Base-by-base conservation (phyloP, 2,329 filamentous ascomycete genomes). In the Colletotrichum sansevieriae region DNA sequence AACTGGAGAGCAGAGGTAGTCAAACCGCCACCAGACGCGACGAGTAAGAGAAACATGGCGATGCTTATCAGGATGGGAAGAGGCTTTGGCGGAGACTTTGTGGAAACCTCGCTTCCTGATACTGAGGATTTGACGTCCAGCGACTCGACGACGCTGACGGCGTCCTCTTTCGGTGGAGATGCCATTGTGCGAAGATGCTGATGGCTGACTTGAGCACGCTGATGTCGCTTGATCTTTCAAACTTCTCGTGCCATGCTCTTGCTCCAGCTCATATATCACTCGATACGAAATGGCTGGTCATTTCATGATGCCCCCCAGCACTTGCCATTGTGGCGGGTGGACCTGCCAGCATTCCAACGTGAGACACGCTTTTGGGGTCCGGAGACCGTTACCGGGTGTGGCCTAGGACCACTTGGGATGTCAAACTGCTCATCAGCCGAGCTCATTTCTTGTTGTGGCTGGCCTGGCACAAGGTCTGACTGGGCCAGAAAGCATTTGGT, bases 81-180 rank as follows among this genome's bases (percentile, higher is more conserved):
- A 15, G 70, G 67, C 9, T 67, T 70, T 6, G 70, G 70, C 7
- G 64, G 63, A 33, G 61, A 68, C 25, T 68, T 68, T n/a, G 62
- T 63, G 12, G 70, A 71, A 35, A 63, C 58, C 25, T 66, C 70
- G 39, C 68, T 68, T 4, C 70, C 70, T 15, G 68, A 70, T 63
- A 71, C 70, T 6, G 70, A 71, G 1, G 70, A 70, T 43, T 70
- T 68, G 13, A 68, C 70, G 15, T 70, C 70, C 47, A 71, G 39
- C 51, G 70, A 71, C 46, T 71, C 70, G 44, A 71, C 54, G 33
- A 68, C 65, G 49, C 65, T 68, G 22, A 68, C 62, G 39, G 62
- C 57, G 62, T 68, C 65, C 29, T 68, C 65, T 60, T 68, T 68
- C 54, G 37, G 15, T 11, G 65, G 47, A 61, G 65, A 41, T 25